Percentiles rank a stretch among this genome's conserved stretches.
Conservation (phyloP, 2,329 filamentous ascomycete species). For the Botrytis sinoallii region DNA sequence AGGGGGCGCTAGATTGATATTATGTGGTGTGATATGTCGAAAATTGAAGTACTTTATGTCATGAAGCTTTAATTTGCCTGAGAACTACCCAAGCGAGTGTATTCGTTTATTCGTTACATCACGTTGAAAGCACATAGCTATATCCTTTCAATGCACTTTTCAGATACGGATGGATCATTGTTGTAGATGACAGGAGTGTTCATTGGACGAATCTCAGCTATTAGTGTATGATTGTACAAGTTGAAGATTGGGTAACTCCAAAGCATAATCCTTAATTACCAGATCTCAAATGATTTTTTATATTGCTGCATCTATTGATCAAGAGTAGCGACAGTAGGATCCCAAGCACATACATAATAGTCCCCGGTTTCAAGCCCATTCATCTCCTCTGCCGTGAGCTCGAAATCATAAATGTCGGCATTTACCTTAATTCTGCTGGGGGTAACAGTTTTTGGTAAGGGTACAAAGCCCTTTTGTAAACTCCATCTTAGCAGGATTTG, state of each 20-base stretch:
- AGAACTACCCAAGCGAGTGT: no score
- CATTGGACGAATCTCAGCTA: background rate
- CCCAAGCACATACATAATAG: slow-evolving; percentile 56
- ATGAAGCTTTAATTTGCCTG: background rate
- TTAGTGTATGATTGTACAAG: background rate
- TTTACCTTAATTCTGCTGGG: slow-evolving; percentile 66
- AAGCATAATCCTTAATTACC: background rate
- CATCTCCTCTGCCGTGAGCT: slow-evolving; percentile 53
- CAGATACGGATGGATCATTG: no score
- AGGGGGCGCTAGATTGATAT: background rate
- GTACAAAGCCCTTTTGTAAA: slow-evolving; percentile 72
- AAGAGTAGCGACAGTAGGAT: slow-evolving; percentile 50
- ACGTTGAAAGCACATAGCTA: background rate
- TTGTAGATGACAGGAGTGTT: background rate
- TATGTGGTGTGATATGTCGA: background rate
- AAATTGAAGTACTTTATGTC: background rate
- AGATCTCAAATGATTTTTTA: background rate
- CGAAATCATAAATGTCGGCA: slow-evolving; percentile 52
- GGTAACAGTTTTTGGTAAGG: slow-evolving; percentile 71
- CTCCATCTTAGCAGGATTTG: slow-evolving; percentile 81
- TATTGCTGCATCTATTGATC: slow-evolving; percentile 38
- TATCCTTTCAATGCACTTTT: background rate
- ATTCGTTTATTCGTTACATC: background rate
- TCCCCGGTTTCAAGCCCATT: slow-evolving; percentile 48
- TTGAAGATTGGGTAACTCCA: background rate